phyloP scores from a whole-genome alignment of 306 rosid genomes.

The Prosopis cineraria region DNA sequence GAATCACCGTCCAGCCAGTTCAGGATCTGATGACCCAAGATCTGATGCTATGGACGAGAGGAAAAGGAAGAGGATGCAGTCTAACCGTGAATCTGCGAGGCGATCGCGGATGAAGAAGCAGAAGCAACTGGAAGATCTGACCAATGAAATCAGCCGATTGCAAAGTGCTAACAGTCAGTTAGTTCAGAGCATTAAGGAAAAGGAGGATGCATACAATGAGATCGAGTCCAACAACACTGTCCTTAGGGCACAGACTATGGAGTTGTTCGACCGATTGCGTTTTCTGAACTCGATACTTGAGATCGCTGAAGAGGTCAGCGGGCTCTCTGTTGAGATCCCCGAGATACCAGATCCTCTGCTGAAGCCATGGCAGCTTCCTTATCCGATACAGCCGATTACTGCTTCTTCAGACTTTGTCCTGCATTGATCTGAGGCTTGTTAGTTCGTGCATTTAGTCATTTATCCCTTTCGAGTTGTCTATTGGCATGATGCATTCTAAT shows the following conservation, averaged over 20 bases:
- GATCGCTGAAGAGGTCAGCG: conserved; percentile 72
- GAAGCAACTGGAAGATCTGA: conserved; percentile 81
- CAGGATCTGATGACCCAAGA: conserved; percentile 64
- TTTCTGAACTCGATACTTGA: conserved; percentile 75
- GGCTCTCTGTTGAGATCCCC: conserved; percentile 64
- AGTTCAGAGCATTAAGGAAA: conserved; percentile 47
- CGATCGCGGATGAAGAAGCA: conserved; percentile 93
- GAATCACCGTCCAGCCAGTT: conserved; percentile 50
- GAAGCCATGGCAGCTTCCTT: conserved; percentile 71
- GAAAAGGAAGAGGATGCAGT: conserved; percentile 92
- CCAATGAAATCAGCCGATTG: conserved; percentile 53
- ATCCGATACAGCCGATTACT: conserved; percentile 47
- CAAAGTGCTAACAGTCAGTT: conserved; percentile 53
- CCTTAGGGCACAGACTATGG: conserved; percentile 65
- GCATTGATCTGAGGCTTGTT: conserved; percentile 38
- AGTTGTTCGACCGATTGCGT: conserved; percentile 70
- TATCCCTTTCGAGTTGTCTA: background rate
- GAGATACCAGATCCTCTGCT: conserved; percentile 75
- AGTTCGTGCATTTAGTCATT: background rate
- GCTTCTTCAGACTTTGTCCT: conserved; percentile 61
- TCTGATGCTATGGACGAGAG: conserved; percentile 58
- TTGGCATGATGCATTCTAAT: background rate
- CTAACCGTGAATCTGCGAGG: conserved; percentile 93
- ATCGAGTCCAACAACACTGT: conserved; percentile 60
- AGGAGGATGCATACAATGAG: conserved; percentile 58